Evolutionary conservation across 2,329 filamentous ascomycete species (phyloP).

Genomic region (Pestalotiopsis sp.): DNA sequence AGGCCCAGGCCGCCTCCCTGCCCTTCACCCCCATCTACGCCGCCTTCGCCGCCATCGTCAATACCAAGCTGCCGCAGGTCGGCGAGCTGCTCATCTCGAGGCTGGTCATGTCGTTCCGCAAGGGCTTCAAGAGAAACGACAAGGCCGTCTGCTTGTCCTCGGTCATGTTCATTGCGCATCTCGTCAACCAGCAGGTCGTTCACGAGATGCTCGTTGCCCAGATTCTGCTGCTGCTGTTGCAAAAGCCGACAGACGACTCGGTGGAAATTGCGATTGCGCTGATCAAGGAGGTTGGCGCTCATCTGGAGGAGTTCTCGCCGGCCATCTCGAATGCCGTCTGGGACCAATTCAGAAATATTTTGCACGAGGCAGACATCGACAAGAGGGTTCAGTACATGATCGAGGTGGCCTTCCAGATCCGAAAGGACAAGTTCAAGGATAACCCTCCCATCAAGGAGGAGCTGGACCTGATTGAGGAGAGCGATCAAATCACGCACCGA

Average conservation of each 20-base stretch:
- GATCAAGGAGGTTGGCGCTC: slow-evolving; percentile 89
- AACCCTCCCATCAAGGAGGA: slow-evolving; percentile 90
- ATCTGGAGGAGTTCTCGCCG: slow-evolving; percentile 92
- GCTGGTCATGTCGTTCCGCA: slow-evolving; percentile 88
- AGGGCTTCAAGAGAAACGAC: slow-evolving; percentile 94
- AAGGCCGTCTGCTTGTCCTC: slow-evolving; percentile 93
- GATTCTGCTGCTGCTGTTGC: slow-evolving; percentile 86
- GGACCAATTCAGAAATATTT: slow-evolving; percentile 91
- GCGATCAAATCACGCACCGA: slow-evolving; percentile 94
- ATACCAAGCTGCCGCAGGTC: slow-evolving; percentile 94
- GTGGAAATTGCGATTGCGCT: slow-evolving; percentile 96
- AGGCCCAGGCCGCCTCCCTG: slow-evolving; percentile 92
- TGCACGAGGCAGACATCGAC: slow-evolving; percentile 96
- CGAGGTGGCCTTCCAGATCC: slow-evolving; percentile 93
- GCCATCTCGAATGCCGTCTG: slow-evolving; percentile 89
- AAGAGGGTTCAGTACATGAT: slow-evolving; percentile 99
- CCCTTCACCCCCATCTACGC: slow-evolving; percentile 97
- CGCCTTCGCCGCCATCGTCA: slow-evolving; percentile 93
- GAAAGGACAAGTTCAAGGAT: slow-evolving; percentile 96
- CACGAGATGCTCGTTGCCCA: slow-evolving; percentile 93
- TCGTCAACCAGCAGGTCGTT: slow-evolving; percentile 94
- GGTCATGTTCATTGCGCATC: slow-evolving; percentile 91
- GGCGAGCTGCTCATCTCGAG: slow-evolving; percentile 87
- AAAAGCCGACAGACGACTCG: slow-evolving; percentile 95
- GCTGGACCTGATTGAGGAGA: slow-evolving; percentile 92